These are phyloP conservation scores for Pichia cephalocereana DNA, from an alignment of 805 yeast species.

Conservation along the genomic window DNA sequence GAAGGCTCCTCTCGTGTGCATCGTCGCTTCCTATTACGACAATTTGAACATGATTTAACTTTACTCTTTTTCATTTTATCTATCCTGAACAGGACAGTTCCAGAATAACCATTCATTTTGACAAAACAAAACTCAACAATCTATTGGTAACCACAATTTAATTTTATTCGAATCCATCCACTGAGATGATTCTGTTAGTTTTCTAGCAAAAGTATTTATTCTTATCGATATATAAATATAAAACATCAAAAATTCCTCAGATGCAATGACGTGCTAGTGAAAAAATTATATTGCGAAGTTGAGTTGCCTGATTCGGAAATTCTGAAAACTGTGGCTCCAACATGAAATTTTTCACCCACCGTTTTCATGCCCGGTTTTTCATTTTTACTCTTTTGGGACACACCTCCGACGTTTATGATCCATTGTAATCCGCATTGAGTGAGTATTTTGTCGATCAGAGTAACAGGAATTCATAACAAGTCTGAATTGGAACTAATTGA, in stretches of 20 bases:
- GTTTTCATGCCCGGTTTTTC: too few species aligned
- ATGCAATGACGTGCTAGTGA: background rate
- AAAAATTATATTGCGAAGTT: background rate
- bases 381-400: too few species aligned
- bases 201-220: background rate
- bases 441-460: too few species aligned
- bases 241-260: background rate
- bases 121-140: too few species aligned
- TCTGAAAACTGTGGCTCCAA: background rate
- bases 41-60: conserved; percentile 35
- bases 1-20: conserved; percentile 53
- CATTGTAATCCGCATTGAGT: too few species aligned
- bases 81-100: conserved; percentile 10
- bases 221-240: background rate
- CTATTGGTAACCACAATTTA: too few species aligned
- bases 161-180: too few species aligned
- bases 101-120: conserved; percentile 8
- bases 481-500: background rate
- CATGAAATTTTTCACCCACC: background rate
- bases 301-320: background rate
- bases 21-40: conserved; percentile 53
- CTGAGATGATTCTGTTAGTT: too few species aligned
- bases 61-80: conserved; percentile 3
- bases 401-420: too few species aligned
- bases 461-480: too few species aligned